Base-by-base conservation (phyloP, 768 basidiomycete genomes). In the Filobasidium floriforme region DNA sequence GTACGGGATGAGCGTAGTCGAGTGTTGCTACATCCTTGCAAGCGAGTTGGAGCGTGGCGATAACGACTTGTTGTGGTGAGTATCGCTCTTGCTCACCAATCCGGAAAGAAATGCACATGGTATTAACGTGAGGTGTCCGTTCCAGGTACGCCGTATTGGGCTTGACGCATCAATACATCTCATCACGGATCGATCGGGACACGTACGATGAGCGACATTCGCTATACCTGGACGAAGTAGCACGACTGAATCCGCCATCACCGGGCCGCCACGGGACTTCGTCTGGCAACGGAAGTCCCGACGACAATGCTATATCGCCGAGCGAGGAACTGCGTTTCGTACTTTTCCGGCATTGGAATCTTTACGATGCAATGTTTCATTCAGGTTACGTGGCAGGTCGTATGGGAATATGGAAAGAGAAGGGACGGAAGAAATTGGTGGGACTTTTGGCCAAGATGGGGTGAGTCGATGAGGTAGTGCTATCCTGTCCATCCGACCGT, bases 381-480 rank as follows among this genome's bases (percentile, higher is more conserved):
- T 96, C 92, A 2, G 89, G 89, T 65, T 99, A 98, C 73, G 88
- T 99, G 19, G 93, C 92, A 7, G 88, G 89, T 60, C 92, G 91
- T 77, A 83, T 99, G 66, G 92, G 92, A 2, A 90, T 94, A 63
- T 98, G 96, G 96, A 92, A 89, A 74, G 94, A 98, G 77, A 84
- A 86, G 63, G 96, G 96, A 24, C 83, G 89, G 68, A 93, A 92
- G 77, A 84, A 87, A 69, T 80, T 99, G 63, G 90, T 88, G 0
- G 96, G 94, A 9, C 81, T 99, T 60, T 81, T 99, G 26, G 96
- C 96, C 18, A 98, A 98, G 82, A 99, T 99, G 91, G 96, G 96
- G 92, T 97, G 76, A 69, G 83, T 80, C 7, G 24, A 14, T 14
- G 24, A 14, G 12, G 0, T 0, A 15, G 28, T 9, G 11, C 41